Conservation (phyloP, 2,329 filamentous ascomycete genomes). For the Fusarium tjaetaba region DNA sequence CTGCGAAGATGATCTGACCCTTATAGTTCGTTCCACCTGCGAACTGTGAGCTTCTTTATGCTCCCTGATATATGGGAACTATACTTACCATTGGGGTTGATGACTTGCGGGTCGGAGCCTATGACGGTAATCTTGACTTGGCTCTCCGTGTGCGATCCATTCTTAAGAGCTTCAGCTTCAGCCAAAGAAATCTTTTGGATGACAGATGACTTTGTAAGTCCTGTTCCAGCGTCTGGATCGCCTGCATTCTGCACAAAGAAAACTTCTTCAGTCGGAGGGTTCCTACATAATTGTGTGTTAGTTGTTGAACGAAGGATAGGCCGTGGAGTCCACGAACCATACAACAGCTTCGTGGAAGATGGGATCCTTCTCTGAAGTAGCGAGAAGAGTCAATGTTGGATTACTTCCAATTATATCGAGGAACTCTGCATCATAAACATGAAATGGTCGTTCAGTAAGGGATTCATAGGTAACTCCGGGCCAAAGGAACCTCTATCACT, state of each 20-base stretch:
- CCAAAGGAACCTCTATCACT: conserved; percentile 28
- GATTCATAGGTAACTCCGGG: conserved; percentile 37
- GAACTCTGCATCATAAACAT: conserved; percentile 60
- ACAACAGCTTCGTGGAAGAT: conserved; percentile 67
- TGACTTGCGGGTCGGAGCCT: conserved; percentile 53
- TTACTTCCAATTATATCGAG: conserved; percentile 58
- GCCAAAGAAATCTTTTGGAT: conserved; percentile 60
- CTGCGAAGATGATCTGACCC: conserved; percentile 59
- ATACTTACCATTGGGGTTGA: conserved; percentile 60
- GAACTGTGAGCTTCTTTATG: too few relatives aligned
- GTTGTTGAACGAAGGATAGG: background rate
- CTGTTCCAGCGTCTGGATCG: conserved; percentile 56
- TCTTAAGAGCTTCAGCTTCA: conserved; percentile 50
- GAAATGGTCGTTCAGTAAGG: conserved; percentile 36
- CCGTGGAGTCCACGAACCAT: conserved; percentile 47
- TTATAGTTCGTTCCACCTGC: conserved; percentile 58
- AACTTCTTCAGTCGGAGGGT: conserved; percentile 59
- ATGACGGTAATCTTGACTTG: conserved; percentile 56
- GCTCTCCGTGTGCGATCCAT: conserved; percentile 24
- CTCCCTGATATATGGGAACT: too few relatives aligned
- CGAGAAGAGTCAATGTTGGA: conserved; percentile 61
- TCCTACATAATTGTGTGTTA: conserved; percentile 29
- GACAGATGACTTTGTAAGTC: conserved; percentile 60
- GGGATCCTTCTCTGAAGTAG: conserved; percentile 55
- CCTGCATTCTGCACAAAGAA: conserved; percentile 66